A percentile compares a stretch with the other conserved stretches of the same genome.
phyloP scores from a whole-genome alignment of 2,329 filamentous ascomycete genomes.

The Cryphonectria nitschkei region DNA sequence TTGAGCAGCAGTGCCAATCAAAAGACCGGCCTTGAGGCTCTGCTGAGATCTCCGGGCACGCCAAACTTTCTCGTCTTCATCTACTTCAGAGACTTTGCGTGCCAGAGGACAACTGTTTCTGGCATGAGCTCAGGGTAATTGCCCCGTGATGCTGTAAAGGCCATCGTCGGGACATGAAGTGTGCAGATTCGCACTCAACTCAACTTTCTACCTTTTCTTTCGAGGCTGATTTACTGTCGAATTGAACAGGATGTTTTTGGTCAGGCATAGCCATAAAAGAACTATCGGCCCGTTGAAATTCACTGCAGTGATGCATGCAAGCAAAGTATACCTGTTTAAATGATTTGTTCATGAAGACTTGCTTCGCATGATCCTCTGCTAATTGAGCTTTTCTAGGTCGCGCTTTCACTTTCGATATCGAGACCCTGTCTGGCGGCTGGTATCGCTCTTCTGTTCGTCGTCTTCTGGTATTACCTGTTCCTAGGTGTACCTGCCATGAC shows the following conservation, averaged over 20 bases:
- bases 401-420: background rate
- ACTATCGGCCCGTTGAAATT: background rate
- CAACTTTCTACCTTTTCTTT: background rate
- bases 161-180: background rate
- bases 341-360: background rate
- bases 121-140: background rate
- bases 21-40: background rate
- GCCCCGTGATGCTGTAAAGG: background rate
- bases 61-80: background rate
- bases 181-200: background rate
- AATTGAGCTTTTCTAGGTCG: background rate
- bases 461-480: background rate
- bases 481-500: background rate
- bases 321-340: too few relatives aligned
- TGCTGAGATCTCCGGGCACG: background rate
- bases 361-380: background rate
- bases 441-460: background rate
- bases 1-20: background rate
- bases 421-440: background rate
- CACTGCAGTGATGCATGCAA: background rate
- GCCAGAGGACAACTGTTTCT: conserved; percentile 1
- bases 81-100: background rate
- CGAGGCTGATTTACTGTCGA: background rate
- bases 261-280: background rate
- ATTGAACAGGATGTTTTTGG: background rate